Evolutionary conservation across 108 stramenopile genomes (phyloP).

Genomic region (Mediolabrus comicus): DNA sequence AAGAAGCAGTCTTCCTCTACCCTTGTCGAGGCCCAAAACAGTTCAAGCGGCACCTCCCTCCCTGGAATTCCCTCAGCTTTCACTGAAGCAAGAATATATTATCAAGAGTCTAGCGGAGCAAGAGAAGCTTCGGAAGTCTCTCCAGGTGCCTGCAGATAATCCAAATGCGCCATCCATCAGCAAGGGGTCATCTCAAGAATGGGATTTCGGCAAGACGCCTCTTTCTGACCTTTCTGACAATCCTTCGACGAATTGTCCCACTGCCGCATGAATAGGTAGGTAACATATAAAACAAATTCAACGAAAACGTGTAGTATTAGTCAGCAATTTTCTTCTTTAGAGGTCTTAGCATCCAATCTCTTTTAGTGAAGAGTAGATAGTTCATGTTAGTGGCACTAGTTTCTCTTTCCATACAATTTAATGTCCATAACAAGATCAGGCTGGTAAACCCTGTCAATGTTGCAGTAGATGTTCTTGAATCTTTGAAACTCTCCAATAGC

Average conservation of each 20-base stretch:
- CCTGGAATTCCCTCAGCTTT: background rate
- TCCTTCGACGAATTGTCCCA: background rate
- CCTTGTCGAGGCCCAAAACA: background rate
- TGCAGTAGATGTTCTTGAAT: conserved; percentile 83
- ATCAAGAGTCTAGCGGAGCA: background rate
- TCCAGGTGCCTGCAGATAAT: background rate
- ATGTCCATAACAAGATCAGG: conserved; percentile 80
- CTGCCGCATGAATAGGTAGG: background rate
- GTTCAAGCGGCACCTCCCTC: background rate
- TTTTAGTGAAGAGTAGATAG: background rate
- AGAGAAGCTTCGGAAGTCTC: conserved; percentile 1
- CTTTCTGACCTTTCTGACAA: background rate
- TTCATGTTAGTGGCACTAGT: no score
- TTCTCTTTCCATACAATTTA: conserved; percentile 64
- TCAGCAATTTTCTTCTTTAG: no score
- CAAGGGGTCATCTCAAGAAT: no score
- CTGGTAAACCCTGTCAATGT: conserved; percentile 66
- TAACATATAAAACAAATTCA: no score
- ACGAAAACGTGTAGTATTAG: no score
- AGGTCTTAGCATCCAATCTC: background rate
- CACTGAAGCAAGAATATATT: background rate
- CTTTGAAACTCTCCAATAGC: conserved; percentile 67
- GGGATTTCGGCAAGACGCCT: background rate
- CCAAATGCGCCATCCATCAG: no score
- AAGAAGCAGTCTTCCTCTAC: background rate